Evolutionary conservation across 2,329 filamentous ascomycete species (phyloP).

Genomic region (Bipolaris cookei): DNA sequence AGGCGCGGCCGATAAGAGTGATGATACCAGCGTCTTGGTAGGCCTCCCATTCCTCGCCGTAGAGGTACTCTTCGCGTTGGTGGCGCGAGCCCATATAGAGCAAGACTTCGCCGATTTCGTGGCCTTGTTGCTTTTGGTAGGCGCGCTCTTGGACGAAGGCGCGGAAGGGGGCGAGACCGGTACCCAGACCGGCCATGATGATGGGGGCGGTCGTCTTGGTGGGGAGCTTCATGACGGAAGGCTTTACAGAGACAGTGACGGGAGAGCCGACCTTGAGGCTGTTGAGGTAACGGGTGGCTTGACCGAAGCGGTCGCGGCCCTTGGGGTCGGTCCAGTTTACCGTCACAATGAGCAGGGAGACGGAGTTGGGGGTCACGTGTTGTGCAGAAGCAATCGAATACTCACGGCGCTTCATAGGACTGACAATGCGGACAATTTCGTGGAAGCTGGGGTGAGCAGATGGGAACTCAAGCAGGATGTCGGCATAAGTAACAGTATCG

Average conservation of each 20-base stretch:
- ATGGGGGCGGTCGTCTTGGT: conserved; percentile 84
- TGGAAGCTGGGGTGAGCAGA: conserved; percentile 89
- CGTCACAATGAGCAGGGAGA: conserved; percentile 94
- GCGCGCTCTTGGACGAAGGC: conserved; percentile 98
- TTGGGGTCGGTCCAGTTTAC: conserved; percentile 92
- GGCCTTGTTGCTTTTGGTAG: conserved; percentile 96
- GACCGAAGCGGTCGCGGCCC: conserved; percentile 88
- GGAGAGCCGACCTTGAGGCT: conserved; percentile 74
- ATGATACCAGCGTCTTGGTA: conserved; percentile 96
- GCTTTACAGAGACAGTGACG: conserved; percentile 93
- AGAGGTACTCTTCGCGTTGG: conserved; percentile 98
- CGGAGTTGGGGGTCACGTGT: conserved; percentile 86
- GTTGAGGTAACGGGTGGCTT: conserved; percentile 90
- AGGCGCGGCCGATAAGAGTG: conserved; percentile 89
- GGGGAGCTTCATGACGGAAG: conserved; percentile 99
- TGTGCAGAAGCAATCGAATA: conserved; percentile 99
- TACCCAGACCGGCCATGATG: conserved; percentile 99
- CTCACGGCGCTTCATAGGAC: conserved; percentile 92
- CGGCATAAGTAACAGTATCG: conserved; percentile 89
- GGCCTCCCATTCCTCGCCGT: conserved; percentile 98
- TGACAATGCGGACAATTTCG: conserved; percentile 85
- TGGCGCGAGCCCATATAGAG: conserved; percentile 97
- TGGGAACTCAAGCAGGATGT: conserved; percentile 85
- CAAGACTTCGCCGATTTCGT: conserved; percentile 90
- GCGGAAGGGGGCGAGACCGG: conserved; percentile 97